Conservation (phyloP, 2,329 filamentous ascomycete genomes). For the Aspergillus hiratsukae region DNA sequence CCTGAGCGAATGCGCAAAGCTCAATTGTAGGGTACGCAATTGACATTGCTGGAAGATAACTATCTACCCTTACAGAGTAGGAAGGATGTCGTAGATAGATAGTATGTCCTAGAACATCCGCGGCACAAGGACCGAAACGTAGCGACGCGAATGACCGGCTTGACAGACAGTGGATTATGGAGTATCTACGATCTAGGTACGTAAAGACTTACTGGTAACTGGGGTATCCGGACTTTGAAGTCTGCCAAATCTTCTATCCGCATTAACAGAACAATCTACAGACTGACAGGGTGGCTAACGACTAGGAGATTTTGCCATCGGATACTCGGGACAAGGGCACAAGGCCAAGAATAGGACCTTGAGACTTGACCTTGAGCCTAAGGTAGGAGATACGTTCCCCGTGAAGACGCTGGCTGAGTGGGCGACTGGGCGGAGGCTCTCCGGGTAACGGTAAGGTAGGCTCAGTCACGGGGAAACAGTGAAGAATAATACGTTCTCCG, state of each 20-base stretch:
- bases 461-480: neutral
- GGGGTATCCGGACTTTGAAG: too few relatives aligned
- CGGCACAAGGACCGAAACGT: neutral
- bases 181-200: too few relatives aligned
- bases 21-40: neutral
- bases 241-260: neutral
- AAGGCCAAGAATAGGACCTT: constrained; percentile 7
- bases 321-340: constrained; percentile 27
- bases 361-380: neutral
- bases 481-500: neutral
- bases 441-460: neutral
- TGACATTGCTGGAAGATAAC: neutral
- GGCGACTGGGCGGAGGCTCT: constrained; percentile 18
- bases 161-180: too few relatives aligned
- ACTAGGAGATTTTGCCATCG: constrained; percentile 19
- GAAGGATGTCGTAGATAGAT: neutral
- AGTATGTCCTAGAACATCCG: neutral
- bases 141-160: too few relatives aligned
- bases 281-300: neutral
- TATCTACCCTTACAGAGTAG: neutral
- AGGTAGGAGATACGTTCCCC: constrained; percentile 23
- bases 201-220: too few relatives aligned
- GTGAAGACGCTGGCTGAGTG: constrained; percentile 12
- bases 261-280: neutral
- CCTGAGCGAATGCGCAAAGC: neutral